phyloP scores from a whole-genome alignment of 306 rosid species.

The Delonix regia region DNA sequence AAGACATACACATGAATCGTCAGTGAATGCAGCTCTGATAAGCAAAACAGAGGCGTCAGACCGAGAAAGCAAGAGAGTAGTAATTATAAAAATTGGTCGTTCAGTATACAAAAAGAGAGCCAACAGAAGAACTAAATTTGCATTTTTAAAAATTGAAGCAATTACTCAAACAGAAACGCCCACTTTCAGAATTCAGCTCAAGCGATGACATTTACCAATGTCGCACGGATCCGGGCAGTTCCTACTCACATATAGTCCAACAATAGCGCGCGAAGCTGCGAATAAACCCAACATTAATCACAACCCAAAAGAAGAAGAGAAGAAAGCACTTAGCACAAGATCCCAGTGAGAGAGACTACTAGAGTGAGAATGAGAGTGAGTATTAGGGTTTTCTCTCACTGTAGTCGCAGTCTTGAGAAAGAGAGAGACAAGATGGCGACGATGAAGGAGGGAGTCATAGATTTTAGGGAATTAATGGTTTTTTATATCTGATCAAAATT shows the following conservation, averaged over 20 bases:
- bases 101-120: not conserved
- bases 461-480: not conserved
- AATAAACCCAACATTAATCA: slow-evolving; percentile 17
- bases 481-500: not conserved
- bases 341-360: not conserved
- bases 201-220: slow-evolving; percentile 42
- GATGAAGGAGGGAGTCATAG: slow-evolving; percentile 52
- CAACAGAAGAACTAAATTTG: not conserved
- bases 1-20: not conserved
- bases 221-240: slow-evolving; percentile 42
- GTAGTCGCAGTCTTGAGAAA: slow-evolving; percentile 27
- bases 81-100: not conserved
- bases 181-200: slow-evolving; percentile 21
- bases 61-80: not conserved
- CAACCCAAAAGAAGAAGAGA: slow-evolving; percentile 1
- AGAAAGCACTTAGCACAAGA: slow-evolving; percentile 40
- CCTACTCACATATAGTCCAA: slow-evolving; percentile 30
- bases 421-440: slow-evolving; percentile 48
- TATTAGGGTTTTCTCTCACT: slow-evolving; percentile 51
- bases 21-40: slow-evolving; percentile 23
- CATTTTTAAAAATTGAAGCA: slow-evolving; percentile 20
- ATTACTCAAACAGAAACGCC: not conserved
- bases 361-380: slow-evolving; percentile 35
- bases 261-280: slow-evolving; percentile 26
- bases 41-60: slow-evolving; percentile 1